These are phyloP conservation scores for Russula vinacea DNA, from an alignment of 768 basidiomycete species.

Conservation along the genomic window DNA sequence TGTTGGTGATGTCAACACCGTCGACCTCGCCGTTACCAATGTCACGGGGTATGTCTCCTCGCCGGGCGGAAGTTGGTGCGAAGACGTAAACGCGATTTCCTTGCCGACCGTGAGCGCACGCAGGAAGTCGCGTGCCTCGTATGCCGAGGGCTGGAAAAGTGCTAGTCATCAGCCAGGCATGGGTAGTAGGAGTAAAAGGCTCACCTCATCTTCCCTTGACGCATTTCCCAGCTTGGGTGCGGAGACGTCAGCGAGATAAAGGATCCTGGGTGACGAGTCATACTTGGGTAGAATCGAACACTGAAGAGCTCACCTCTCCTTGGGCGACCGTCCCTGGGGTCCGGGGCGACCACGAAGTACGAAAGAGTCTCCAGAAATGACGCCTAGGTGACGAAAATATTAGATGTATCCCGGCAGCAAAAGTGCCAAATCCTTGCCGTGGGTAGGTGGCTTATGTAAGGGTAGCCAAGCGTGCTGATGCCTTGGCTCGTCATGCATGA, in stretches of 20 bases:
- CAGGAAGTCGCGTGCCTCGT: conserved; percentile 89
- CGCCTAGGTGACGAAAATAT: conserved; percentile 52
- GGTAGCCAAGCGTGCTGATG: too few species aligned
- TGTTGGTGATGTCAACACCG: conserved; percentile 67
- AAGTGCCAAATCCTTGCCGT: too few species aligned
- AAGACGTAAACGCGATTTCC: conserved; percentile 78
- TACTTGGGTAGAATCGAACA: neutral
- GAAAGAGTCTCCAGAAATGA: conserved; percentile 87
- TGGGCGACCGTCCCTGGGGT: conserved; percentile 81
- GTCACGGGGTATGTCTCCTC: conserved; percentile 78
- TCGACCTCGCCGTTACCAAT: conserved; percentile 72
- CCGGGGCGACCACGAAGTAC: conserved; percentile 74
- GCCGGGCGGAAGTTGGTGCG: conserved; percentile 66
- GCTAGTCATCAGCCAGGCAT: conserved; percentile 15
- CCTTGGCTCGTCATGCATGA: too few species aligned
- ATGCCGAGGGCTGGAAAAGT: conserved; percentile 74
- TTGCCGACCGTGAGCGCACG: conserved; percentile 85
- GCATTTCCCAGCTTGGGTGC: conserved; percentile 84
- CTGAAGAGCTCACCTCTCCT: conserved; percentile 67
- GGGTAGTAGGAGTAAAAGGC: conserved; percentile 16
- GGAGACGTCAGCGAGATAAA: conserved; percentile 84
- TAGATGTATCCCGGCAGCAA: neutral
- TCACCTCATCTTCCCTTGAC: conserved; percentile 86
- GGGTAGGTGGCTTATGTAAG: too few species aligned
- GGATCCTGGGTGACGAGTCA: conserved; percentile 50